Percentiles rank a stretch among this genome's conserved stretches.
These are phyloP conservation scores for Serpula lacrymans DNA, from an alignment of 768 basidiomycete species.

Conservation along the genomic window DNA sequence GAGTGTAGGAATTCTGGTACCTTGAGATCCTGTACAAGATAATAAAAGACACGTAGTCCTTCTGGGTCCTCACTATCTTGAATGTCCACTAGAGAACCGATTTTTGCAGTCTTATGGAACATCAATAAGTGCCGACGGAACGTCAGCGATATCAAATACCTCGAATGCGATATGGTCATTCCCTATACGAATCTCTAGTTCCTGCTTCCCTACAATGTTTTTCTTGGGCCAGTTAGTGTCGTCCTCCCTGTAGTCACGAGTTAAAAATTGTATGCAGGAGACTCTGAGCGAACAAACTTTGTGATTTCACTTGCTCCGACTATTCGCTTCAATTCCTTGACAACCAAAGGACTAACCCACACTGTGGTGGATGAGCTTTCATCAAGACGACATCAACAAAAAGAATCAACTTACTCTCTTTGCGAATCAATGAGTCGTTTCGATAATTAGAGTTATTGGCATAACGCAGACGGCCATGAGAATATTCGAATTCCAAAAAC, in stretches of 20 bases:
- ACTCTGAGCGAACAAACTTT: conserved; percentile 54
- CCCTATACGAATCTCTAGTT: conserved; percentile 91
- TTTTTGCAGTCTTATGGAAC: conserved; percentile 99
- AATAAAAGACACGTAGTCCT: conserved; percentile 96
- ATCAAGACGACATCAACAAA: not conserved
- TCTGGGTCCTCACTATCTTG: conserved; percentile 97
- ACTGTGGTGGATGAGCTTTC: conserved; percentile 46
- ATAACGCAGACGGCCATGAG: conserved; percentile 92
- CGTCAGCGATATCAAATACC: conserved; percentile 40
- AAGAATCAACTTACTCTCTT: conserved; percentile 80
- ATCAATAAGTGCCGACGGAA: conserved; percentile 2
- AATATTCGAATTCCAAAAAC: conserved; percentile 98
- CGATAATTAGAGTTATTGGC: conserved; percentile 99
- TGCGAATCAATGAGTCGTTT: conserved; percentile 95
- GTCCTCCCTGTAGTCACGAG: conserved; percentile 75
- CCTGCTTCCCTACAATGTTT: conserved; percentile 98
- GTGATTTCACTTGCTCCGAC: conserved; percentile 92
- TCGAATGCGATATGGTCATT: conserved; percentile 97
- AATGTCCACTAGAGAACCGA: conserved; percentile 94
- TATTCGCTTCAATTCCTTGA: conserved; percentile 93
- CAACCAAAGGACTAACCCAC: conserved; percentile 90
- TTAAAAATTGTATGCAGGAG: not conserved
- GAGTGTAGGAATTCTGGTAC: conserved; percentile 31
- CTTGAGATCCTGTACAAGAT: conserved; percentile 96
- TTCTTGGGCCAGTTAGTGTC: conserved; percentile 99